A percentile compares a stretch with the other conserved stretches of the same genome.
Evolutionary conservation across 331 rosid species (phyloP).

Genomic region (Saraca asoca): DNA sequence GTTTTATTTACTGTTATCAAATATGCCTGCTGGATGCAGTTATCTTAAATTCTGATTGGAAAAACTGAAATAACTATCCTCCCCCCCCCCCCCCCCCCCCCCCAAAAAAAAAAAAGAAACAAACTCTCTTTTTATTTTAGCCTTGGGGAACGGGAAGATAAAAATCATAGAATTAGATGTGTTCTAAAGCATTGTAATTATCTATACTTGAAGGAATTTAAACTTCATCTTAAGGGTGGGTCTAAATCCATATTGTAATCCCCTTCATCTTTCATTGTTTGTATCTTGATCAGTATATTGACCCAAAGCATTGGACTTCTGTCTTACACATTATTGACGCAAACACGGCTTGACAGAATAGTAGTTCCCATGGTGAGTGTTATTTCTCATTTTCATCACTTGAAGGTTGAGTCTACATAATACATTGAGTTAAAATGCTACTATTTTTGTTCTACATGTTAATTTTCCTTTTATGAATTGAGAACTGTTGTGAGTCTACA

Average conservation of each 20-base stretch:
- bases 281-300: constrained; percentile 51
- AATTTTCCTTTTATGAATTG: background rate
- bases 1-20: background rate
- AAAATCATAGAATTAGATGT: too few species aligned
- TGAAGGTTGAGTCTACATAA: constrained; percentile 15
- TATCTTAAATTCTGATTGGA: too few species aligned
- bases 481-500: too few species aligned
- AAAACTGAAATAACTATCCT: too few species aligned
- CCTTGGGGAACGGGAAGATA: too few species aligned
- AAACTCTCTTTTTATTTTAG: too few species aligned
- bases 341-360: constrained; percentile 66
- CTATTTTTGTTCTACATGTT: constrained; percentile 13
- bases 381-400: constrained; percentile 31
- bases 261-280: constrained; percentile 19
- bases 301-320: constrained; percentile 90
- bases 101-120: too few species aligned
- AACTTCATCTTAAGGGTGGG: background rate
- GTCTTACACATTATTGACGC: constrained; percentile 75
- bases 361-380: constrained; percentile 87
- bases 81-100: too few species aligned
- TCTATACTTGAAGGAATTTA: background rate
- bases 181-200: too few species aligned
- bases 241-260: too few species aligned
- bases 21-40: too few species aligned
- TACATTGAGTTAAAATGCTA: constrained; percentile 15